Evolutionary conservation across 805 yeast species (phyloP), one percentile per base, ranked within the genome.

Genomic region (Lipomyces sp.): DNA sequence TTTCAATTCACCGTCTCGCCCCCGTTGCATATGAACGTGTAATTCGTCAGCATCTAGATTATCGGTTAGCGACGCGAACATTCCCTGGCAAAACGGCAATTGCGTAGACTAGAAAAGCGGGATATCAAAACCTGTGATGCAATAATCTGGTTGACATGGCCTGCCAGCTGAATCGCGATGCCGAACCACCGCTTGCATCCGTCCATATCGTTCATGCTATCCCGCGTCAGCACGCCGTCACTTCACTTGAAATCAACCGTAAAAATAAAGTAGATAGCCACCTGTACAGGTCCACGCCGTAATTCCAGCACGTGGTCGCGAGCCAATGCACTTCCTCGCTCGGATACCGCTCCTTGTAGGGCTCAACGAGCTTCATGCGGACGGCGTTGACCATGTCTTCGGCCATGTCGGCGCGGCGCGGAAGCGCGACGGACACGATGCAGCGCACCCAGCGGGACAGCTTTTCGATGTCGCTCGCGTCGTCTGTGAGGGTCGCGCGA

Each of bases 161-260:
- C 40, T 1, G 53, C 48, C 6, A 53, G 35, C 26, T 38, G 46
- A 16, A 53, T 45, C 19, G 57, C 57, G n/a, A 48, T 39, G 22
- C 49, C 57, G 19, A 55, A 43, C 57, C 57, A 53, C 11, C 37
- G 45, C 33, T 51, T 46, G 32, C 55, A 51, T 6, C 45, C 51
- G 13, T 31, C 19, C 19, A 47, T 22, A 22, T 51, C 43, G 38
- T 45, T 43, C 24, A 38, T 22, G 33, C 48, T 48, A 24, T 10
- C 6, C 21, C 13, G 7, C 31, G 7, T 18, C 38, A 29, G 14
- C 13, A 13, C 11, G n/a, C 14, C 24, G 11, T n/a, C 29, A 39
- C 10, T 18, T 19, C 7, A 39, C 34, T 13, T n/a, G 16, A 16
- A 18, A 33, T n/a, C n/a, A n/a, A n/a, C n/a, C n/a, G n/a, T n/a